Conservation (phyloP, 2,329 filamentous ascomycete genomes). For the Lithohypha guttulata region DNA sequence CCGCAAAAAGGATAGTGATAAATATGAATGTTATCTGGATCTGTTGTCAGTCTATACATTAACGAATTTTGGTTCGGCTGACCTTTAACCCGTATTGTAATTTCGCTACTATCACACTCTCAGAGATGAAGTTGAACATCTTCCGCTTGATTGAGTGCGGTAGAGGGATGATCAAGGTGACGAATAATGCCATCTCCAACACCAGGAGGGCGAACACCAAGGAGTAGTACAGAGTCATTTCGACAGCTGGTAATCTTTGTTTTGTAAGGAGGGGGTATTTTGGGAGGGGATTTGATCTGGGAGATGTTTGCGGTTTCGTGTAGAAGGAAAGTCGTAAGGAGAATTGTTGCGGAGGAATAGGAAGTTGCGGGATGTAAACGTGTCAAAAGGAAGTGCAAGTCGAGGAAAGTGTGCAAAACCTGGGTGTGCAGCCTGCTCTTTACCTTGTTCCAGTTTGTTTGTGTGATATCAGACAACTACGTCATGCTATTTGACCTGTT, state of each 20-base stretch:
- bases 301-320: not conserved
- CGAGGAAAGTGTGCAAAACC: conserved; percentile 1
- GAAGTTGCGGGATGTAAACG: too few species aligned
- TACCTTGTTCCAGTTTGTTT: conserved; percentile 8
- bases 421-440: not conserved
- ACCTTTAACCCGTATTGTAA: conserved; percentile 93
- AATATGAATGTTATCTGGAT: conserved; percentile 95
- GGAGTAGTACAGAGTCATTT: conserved; percentile 52
- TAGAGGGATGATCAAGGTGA: conserved; percentile 57
- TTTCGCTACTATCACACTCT: conserved; percentile 75
- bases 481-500: too few species aligned
- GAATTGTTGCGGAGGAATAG: not conserved
- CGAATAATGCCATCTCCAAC: conserved; percentile 40
- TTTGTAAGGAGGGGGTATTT: too few species aligned
- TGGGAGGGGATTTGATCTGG: too few species aligned
- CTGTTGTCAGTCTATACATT: conserved; percentile 13
- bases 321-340: not conserved
- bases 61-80: conserved; percentile 14
- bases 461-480: conserved; percentile 8
- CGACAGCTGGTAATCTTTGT: too few species aligned
- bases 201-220: conserved; percentile 41
- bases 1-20: conserved; percentile 94
- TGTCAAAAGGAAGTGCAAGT: conserved; percentile 1
- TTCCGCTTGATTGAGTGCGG: conserved; percentile 77
- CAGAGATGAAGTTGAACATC: conserved; percentile 93